Percentiles rank a stretch among this genome's conserved stretches.
These are phyloP conservation scores for Microcos paniculata DNA, from an alignment of 345 rosid genomes.

Conservation along the genomic window DNA sequence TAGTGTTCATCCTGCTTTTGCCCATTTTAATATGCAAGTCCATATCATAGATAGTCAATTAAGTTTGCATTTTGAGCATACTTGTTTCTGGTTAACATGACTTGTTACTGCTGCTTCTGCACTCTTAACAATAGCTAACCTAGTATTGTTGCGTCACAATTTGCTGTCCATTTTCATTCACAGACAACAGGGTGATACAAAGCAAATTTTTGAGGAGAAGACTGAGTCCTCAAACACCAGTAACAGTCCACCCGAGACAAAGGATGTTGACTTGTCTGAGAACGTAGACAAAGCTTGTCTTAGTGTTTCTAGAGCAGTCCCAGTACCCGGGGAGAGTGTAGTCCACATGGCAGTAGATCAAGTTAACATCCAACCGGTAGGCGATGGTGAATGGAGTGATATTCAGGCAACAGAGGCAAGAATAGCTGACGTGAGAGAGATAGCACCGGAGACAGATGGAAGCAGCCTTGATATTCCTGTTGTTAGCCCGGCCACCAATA, in stretches of 20 bases:
- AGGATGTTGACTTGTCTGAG: conserved; percentile 69
- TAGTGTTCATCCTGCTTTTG: not conserved
- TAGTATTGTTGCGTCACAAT: not conserved
- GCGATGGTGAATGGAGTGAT: conserved; percentile 80
- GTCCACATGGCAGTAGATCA: conserved; percentile 65
- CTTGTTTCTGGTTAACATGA: not conserved
- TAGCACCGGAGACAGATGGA: conserved; percentile 56
- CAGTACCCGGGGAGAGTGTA: conserved; percentile 50
- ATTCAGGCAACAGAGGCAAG: conserved; percentile 86
- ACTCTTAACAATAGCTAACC: not conserved
- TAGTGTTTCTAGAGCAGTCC: conserved; percentile 56
- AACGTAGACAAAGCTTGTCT: conserved; percentile 89
- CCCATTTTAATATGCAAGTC: not conserved
- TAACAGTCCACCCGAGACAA: conserved; percentile 50
- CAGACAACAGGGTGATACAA: conserved; percentile 80
- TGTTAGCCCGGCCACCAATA: conserved; percentile 45
- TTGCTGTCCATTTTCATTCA: not conserved
- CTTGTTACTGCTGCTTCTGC: not conserved
- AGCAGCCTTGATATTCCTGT: conserved; percentile 80
- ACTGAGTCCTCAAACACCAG: conserved; percentile 45
- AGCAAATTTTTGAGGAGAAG: conserved; percentile 84
- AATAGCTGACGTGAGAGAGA: conserved; percentile 78
- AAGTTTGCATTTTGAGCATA: not conserved
- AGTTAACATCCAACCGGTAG: conserved; percentile 51
- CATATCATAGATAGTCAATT: not conserved